Evolutionary conservation across 176 grass and related monocot genomes (phyloP).

Genomic region (Oropetium thomaeum): DNA sequence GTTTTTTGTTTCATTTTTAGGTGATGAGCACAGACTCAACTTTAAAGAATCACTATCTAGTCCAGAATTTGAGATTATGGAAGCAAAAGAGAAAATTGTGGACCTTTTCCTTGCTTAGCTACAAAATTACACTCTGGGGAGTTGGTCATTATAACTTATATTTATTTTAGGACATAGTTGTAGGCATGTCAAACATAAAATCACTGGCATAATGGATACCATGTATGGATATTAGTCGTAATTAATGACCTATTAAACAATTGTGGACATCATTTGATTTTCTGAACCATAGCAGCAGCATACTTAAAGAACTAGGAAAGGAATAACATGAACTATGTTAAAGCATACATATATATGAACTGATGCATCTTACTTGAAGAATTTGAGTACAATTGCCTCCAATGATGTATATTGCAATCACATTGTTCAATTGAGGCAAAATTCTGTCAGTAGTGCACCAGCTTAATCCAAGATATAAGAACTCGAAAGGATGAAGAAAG

Average conservation of each 20-base stretch:
- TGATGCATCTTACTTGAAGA: constrained; percentile 51
- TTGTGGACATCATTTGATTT: constrained; percentile 19
- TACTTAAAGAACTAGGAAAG: neutral
- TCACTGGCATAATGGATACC: constrained; percentile 19
- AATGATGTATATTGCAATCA: constrained; percentile 64
- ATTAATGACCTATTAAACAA: constrained; percentile 18
- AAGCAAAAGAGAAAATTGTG: constrained; percentile 6
- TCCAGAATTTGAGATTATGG: constrained; percentile 10
- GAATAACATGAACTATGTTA: constrained; percentile 45
- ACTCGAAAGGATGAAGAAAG: constrained; percentile 30
- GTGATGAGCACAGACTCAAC: neutral
- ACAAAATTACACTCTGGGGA: constrained; percentile 17
- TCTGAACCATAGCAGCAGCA: constrained; percentile 18
- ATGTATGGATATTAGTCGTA: constrained; percentile 29
- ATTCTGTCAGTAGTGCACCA: constrained; percentile 52
- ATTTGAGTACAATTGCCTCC: constrained; percentile 60
- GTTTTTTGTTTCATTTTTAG: constrained; percentile 7
- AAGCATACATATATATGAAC: constrained; percentile 54
- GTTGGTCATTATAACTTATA: constrained; percentile 4
- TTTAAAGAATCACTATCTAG: constrained; percentile 1
- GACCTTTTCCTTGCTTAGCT: neutral
- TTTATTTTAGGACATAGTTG: constrained; percentile 23
- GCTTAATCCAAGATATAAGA: constrained; percentile 42
- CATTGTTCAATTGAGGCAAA: constrained; percentile 49
- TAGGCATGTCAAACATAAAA: constrained; percentile 33